phyloP scores from a whole-genome alignment of 2,329 filamentous ascomycete species.

The Aspergillus sp. region DNA sequence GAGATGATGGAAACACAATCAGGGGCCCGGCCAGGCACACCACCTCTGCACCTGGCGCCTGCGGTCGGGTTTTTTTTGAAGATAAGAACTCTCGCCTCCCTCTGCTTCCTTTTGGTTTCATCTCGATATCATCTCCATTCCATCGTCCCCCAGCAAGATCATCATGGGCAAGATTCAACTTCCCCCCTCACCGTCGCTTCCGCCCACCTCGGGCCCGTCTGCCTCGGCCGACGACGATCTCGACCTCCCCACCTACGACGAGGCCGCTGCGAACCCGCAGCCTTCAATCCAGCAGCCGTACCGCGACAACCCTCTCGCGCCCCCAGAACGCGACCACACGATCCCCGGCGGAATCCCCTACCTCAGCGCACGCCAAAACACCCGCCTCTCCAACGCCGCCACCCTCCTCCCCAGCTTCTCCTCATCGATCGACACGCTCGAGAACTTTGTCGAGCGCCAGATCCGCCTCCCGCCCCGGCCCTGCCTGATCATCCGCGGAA shows the following conservation, averaged over 20 bases:
- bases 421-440: constrained; percentile 36
- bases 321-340: constrained; percentile 1
- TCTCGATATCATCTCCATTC: too few relatives aligned
- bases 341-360: constrained; percentile 13
- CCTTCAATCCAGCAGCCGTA: background rate
- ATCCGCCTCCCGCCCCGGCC: constrained; percentile 56
- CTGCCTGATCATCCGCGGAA: constrained; percentile 58
- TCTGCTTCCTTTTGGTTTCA: too few relatives aligned
- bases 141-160: too few relatives aligned
- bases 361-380: constrained; percentile 12
- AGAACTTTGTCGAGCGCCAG: constrained; percentile 46
- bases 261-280: background rate
- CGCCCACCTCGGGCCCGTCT: background rate
- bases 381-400: constrained; percentile 2
- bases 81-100: background rate
- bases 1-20: background rate
- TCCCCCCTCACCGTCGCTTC: background rate
- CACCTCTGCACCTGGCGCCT: background rate
- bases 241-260: constrained; percentile 11
- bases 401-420: constrained; percentile 19
- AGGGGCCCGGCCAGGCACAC: background rate
- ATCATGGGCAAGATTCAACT: constrained; percentile 6
- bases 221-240: constrained; percentile 1
- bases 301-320: constrained; percentile 6
- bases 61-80: background rate